These are phyloP conservation scores for Kodamaea ohmeri DNA, from an alignment of 1,139 yeast genomes.

Conservation along the genomic window DNA sequence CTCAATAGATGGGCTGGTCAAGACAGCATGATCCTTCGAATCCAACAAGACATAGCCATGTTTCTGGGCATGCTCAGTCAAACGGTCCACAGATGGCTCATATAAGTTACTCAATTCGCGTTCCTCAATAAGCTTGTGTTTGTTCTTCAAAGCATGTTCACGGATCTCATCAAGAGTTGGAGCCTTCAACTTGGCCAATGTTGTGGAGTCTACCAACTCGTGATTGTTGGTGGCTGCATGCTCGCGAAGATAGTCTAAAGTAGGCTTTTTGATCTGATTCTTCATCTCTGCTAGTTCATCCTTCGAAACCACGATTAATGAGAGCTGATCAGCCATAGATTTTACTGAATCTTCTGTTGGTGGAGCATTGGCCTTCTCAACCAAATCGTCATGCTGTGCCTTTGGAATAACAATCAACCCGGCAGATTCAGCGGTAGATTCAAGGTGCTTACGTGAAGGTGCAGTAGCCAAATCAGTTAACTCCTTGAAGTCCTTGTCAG, in stretches of 20 bases:
- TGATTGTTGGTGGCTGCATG: constrained; percentile 10
- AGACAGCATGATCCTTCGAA: constrained; percentile 17
- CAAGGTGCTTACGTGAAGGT: constrained; percentile 37
- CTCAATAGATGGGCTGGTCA: constrained; percentile 15
- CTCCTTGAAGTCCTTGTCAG: constrained; percentile 19
- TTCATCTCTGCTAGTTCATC: constrained; percentile 7
- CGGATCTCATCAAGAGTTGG: constrained; percentile 26
- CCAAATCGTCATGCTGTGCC: constrained; percentile 14
- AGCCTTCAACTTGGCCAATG: constrained; percentile 10
- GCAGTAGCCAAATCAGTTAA: constrained; percentile 26
- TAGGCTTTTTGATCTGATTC: constrained; percentile 9
- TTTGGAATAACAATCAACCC: constrained; percentile 22
- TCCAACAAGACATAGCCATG: constrained; percentile 21
- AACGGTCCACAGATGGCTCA: constrained; percentile 21
- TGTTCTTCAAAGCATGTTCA: constrained; percentile 16
- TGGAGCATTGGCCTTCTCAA: constrained; percentile 13
- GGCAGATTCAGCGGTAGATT: constrained; percentile 29
- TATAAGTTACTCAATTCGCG: constrained; percentile 16
- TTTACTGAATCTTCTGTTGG: constrained; percentile 10
- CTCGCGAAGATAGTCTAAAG: constrained; percentile 11
- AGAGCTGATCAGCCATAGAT: constrained; percentile 8
- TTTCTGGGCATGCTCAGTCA: constrained; percentile 19
- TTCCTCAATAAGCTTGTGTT: constrained; percentile 11
- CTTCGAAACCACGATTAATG: constrained; percentile 10
- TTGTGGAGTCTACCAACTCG: constrained; percentile 7